Conservation (phyloP, 2,329 filamentous ascomycete genomes). For the Phaeophleospora eucalypticola region DNA sequence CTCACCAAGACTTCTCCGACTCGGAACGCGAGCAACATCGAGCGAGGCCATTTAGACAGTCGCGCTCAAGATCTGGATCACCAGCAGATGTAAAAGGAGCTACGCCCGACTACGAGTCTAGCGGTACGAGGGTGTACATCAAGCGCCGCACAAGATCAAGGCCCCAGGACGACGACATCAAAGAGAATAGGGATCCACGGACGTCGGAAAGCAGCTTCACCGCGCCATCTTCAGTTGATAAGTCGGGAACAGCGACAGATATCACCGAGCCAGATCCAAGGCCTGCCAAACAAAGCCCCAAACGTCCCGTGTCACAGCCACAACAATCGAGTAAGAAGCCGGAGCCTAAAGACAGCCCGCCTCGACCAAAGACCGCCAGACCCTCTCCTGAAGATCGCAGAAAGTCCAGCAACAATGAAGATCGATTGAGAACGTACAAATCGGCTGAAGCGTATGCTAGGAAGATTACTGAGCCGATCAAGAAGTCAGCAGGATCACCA, state of each 20-base stretch:
- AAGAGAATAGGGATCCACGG: conserved; percentile 12
- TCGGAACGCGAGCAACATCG: conserved; percentile 21
- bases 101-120: conserved; percentile 30
- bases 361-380: conserved; percentile 7
- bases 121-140: conserved; percentile 33
- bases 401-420: not conserved
- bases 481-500: conserved; percentile 15
- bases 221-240: conserved; percentile 27
- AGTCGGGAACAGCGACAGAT: conserved; percentile 28
- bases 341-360: conserved; percentile 12
- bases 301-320: conserved; percentile 17
- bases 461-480: conserved; percentile 20
- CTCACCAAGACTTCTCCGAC: conserved; percentile 28
- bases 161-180: conserved; percentile 9
- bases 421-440: conserved; percentile 12
- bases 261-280: conserved; percentile 27
- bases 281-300: conserved; percentile 12
- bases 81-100: conserved; percentile 19
- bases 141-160: conserved; percentile 26
- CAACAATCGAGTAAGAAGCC: conserved; percentile 9
- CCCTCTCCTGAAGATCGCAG: conserved; percentile 5
- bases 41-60: conserved; percentile 20
- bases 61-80: conserved; percentile 24
- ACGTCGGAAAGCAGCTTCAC: conserved; percentile 29
- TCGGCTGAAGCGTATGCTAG: conserved; percentile 20